These are phyloP conservation scores for Colletotrichum horii DNA, from an alignment of 2,329 filamentous ascomycete species.

Conservation along the genomic window DNA sequence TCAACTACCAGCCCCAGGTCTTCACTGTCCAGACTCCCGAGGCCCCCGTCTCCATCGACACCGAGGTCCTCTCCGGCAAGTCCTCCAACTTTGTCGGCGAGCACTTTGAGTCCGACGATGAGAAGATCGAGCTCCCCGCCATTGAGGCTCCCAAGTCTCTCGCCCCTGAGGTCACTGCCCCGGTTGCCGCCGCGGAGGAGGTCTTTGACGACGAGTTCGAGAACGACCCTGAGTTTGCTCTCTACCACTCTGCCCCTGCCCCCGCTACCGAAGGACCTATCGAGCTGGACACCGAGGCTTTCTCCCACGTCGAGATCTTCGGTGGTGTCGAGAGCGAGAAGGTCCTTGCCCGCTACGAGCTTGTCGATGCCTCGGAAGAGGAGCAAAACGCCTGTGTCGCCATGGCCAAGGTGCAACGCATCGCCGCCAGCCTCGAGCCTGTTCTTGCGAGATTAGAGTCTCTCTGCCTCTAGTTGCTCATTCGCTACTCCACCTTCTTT, in stretches of 20 bases:
- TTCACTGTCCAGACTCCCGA: conserved; percentile 79
- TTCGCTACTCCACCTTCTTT: not conserved
- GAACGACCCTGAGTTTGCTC: conserved; percentile 64
- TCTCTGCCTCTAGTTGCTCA: not conserved
- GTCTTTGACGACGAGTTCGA: conserved; percentile 63
- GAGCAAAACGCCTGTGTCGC: conserved; percentile 48
- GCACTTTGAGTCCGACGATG: conserved; percentile 48
- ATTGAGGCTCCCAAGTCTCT: conserved; percentile 52
- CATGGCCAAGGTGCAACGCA: conserved; percentile 55
- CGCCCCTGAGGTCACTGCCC: conserved; percentile 30
- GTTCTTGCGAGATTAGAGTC: conserved; percentile 40
- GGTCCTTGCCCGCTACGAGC: conserved; percentile 63
- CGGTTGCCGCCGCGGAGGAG: conserved; percentile 27
- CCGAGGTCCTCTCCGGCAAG: conserved; percentile 74
- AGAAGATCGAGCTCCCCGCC: conserved; percentile 62
- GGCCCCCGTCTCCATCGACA: conserved; percentile 64
- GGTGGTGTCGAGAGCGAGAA: conserved; percentile 69
- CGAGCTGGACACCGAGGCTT: conserved; percentile 48
- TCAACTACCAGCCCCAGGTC: conserved; percentile 71
- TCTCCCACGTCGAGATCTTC: conserved; percentile 48
- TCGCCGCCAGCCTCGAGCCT: conserved; percentile 45
- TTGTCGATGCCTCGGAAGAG: conserved; percentile 64
- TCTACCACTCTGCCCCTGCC: conserved; percentile 55
- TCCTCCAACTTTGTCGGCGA: conserved; percentile 57
- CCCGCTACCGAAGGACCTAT: conserved; percentile 29